These are phyloP conservation scores for Fusarium sp. DNA, from an alignment of 2,329 filamentous ascomycete genomes.

Conservation along the genomic window DNA sequence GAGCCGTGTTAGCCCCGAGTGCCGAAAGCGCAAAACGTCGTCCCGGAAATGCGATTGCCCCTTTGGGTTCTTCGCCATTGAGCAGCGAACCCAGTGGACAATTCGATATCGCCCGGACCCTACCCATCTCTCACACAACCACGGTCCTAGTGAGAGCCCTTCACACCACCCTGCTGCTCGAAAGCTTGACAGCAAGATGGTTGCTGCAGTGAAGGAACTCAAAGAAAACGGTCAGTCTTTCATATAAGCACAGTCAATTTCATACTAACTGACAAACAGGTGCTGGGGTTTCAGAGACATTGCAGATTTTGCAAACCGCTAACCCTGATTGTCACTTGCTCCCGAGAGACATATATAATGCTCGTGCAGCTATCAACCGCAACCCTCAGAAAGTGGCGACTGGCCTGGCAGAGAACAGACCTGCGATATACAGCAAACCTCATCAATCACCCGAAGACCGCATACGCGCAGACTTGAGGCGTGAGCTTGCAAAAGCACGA, in stretches of 20 bases:
- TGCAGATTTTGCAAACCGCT: conserved; percentile 73
- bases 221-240: conserved; percentile 71
- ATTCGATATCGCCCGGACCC: conserved; percentile 72
- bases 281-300: conserved; percentile 73
- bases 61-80: conserved; percentile 77
- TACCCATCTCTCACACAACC: conserved; percentile 70
- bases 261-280: conserved; percentile 59
- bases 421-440: conserved; percentile 75
- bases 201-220: conserved; percentile 73
- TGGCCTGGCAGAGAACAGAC: conserved; percentile 69
- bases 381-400: conserved; percentile 72
- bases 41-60: conserved; percentile 77
- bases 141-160: conserved; percentile 74
- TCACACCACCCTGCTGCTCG: conserved; percentile 74
- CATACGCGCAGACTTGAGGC: conserved; percentile 70
- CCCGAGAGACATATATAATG: conserved; percentile 75
- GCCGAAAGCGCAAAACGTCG: conserved; percentile 73
- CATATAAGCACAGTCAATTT: conserved; percentile 27
- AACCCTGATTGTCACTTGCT: conserved; percentile 73
- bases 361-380: conserved; percentile 73
- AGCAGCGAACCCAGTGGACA: conserved; percentile 75
- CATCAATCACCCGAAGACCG: conserved; percentile 72
- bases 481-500: conserved; percentile 68
- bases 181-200: conserved; percentile 75
- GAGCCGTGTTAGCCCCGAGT: conserved; percentile 71